A percentile compares a stretch with the other conserved stretches of the same genome.
Conservation (phyloP, 2,329 filamentous ascomycete species). For the Orbilia blumenaviensis region DNA sequence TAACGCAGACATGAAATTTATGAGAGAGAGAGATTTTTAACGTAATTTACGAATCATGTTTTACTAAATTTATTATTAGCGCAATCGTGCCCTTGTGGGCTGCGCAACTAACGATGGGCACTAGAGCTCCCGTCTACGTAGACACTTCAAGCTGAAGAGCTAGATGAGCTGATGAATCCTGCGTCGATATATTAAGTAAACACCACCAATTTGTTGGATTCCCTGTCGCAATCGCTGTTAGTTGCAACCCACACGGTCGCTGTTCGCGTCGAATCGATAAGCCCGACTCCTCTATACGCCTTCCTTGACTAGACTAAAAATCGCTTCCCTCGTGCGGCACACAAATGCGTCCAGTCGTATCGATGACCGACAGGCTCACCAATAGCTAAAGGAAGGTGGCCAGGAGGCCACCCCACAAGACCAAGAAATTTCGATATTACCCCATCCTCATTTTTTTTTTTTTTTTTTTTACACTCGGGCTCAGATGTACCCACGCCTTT, state of each 20-base stretch:
- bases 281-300: constrained; percentile 1
- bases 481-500: constrained; percentile 15
- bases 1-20: too few relatives aligned
- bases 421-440: constrained; percentile 6
- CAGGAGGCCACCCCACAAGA: constrained; percentile 41
- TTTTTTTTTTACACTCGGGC: not conserved
- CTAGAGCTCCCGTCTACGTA: constrained; percentile 16
- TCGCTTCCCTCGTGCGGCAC: constrained; percentile 41
- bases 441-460: not conserved
- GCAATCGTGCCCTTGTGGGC: not conserved
- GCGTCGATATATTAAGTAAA: constrained; percentile 5
- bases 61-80: not conserved
- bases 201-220: constrained; percentile 5
- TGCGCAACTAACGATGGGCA: not conserved
- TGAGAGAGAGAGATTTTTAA: not conserved
- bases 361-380: constrained; percentile 13
- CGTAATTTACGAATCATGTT: not conserved
- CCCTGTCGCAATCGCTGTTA: constrained; percentile 10
- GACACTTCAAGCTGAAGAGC: not conserved
- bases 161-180: not conserved
- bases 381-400: constrained; percentile 38
- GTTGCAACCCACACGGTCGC: constrained; percentile 13
- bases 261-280: constrained; percentile 23
- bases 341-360: constrained; percentile 30
- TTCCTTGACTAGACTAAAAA: not conserved